Percentiles rank a stretch among this genome's conserved stretches.
Conservation (phyloP, 352 stramenopile species). For the Elongisporangium prolatum region DNA sequence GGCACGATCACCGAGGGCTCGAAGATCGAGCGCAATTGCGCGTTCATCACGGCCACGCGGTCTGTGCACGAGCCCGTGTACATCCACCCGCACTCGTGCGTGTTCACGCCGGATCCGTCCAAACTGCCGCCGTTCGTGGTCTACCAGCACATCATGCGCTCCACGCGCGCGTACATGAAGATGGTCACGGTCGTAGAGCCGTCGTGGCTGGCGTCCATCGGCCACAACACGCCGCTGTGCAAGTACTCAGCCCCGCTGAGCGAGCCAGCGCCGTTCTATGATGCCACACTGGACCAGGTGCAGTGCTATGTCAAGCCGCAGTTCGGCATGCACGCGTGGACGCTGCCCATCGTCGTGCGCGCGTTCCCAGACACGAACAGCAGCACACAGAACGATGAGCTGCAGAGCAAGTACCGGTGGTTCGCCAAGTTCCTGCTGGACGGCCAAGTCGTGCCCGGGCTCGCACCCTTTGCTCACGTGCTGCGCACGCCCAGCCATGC, state of each 20-base stretch:
- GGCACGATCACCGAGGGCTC: slow-evolving; percentile 73
- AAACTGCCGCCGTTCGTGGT: slow-evolving; percentile 72
- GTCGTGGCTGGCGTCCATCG: slow-evolving; percentile 92
- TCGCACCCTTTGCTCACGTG: slow-evolving; percentile 84
- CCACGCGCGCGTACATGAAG: slow-evolving; percentile 92
- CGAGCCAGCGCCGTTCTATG: slow-evolving; percentile 62
- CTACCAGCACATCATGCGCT: slow-evolving; percentile 76
- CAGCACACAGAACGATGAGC: slow-evolving; percentile 25
- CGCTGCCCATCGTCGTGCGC: slow-evolving; percentile 52
- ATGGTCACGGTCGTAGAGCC: slow-evolving; percentile 97
- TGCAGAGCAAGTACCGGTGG: slow-evolving; percentile 62
- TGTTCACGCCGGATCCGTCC: slow-evolving; percentile 66
- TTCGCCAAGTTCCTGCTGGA: slow-evolving; percentile 85
- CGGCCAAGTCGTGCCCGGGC: slow-evolving; percentile 43
- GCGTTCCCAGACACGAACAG: slow-evolving; percentile 37
- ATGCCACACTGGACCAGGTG: slow-evolving; percentile 50
- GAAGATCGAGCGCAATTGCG: slow-evolving; percentile 83
- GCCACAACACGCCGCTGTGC: slow-evolving; percentile 67
- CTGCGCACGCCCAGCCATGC: slow-evolving; percentile 93
- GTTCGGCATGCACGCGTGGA: slow-evolving; percentile 70
- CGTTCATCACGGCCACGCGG: slow-evolving; percentile 56
- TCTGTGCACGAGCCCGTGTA: slow-evolving; percentile 71
- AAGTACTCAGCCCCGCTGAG: slow-evolving; percentile 53
- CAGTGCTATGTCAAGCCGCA: slow-evolving; percentile 75
- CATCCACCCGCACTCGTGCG: slow-evolving; percentile 79